phyloP scores from a whole-genome alignment of 345 rosid genomes.

The Euphorbia lathyris region DNA sequence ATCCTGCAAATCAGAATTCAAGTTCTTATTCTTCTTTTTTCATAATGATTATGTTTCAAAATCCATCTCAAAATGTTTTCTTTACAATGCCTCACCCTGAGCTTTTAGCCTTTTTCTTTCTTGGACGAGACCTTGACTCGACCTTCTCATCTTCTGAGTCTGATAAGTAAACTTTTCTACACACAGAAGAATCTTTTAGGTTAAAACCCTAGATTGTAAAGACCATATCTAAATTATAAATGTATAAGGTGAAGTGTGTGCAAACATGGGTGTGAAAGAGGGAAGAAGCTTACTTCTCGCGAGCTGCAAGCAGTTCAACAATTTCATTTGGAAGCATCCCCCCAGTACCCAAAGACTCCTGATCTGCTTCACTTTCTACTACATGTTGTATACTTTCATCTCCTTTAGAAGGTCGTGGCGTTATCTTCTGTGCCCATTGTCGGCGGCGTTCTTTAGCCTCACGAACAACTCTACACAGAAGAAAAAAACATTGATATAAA shows the following conservation, averaged over 20 bases:
- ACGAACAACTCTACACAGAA: constrained; percentile 46
- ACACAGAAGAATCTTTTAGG: constrained; percentile 5
- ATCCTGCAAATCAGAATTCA: constrained; percentile 38
- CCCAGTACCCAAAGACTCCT: constrained; percentile 31
- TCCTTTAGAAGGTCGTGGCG: constrained; percentile 38
- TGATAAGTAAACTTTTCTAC: constrained; percentile 56
- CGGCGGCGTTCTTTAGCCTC: constrained; percentile 77
- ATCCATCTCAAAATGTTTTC: background rate
- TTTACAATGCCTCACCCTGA: constrained; percentile 47
- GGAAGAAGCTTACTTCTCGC: constrained; percentile 56
- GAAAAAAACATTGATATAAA: too few species aligned
- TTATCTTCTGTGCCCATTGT: constrained; percentile 59
- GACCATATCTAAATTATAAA: background rate
- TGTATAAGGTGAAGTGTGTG: background rate
- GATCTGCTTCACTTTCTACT: constrained; percentile 39
- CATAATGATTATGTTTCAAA: background rate
- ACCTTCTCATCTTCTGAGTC: constrained; percentile 61
- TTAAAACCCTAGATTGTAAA: background rate
- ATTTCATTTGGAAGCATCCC: constrained; percentile 83
- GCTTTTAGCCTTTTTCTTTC: constrained; percentile 59
- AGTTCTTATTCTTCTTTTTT: background rate
- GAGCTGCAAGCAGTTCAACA: constrained; percentile 70
- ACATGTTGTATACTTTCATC: constrained; percentile 27
- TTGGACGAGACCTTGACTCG: constrained; percentile 27
- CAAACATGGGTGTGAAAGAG: too few species aligned